Conservation (phyloP, 441 rosid genomes). For the Aleurites moluccanus region DNA sequence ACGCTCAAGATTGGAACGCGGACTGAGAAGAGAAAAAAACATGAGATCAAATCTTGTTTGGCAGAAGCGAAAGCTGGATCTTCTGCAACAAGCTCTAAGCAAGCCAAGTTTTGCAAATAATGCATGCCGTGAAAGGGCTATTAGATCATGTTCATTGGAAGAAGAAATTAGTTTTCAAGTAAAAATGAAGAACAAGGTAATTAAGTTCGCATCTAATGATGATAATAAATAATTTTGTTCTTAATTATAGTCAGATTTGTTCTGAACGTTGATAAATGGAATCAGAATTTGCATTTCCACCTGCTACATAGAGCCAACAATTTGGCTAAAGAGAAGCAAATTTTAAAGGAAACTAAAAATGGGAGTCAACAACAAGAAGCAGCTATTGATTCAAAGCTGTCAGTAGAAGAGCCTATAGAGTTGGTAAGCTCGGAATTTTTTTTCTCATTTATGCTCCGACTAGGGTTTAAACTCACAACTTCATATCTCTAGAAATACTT, state of each 20-base stretch:
- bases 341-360: neutral
- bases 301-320: conserved; percentile 8
- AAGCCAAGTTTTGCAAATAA: conserved; percentile 20
- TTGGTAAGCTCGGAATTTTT: neutral
- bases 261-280: neutral
- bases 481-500: too few relatives aligned
- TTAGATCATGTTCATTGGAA: neutral
- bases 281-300: conserved; percentile 7
- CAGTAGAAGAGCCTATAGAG: neutral
- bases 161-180: conserved; percentile 6
- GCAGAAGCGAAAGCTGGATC: neutral
- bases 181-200: neutral
- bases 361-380: neutral
- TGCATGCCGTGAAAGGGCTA: conserved; percentile 1
- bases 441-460: too few relatives aligned
- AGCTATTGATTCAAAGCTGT: neutral
- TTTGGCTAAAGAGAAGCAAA: conserved; percentile 2
- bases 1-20: neutral
- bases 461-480: too few relatives aligned
- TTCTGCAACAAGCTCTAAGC: conserved; percentile 3
- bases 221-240: neutral
- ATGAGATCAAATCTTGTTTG: neutral
- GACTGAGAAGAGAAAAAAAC: neutral
- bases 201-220: neutral
- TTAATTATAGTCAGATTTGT: neutral